Conservation (phyloP, 208 protist species). For the Trichomonas vaginalis region DNA sequence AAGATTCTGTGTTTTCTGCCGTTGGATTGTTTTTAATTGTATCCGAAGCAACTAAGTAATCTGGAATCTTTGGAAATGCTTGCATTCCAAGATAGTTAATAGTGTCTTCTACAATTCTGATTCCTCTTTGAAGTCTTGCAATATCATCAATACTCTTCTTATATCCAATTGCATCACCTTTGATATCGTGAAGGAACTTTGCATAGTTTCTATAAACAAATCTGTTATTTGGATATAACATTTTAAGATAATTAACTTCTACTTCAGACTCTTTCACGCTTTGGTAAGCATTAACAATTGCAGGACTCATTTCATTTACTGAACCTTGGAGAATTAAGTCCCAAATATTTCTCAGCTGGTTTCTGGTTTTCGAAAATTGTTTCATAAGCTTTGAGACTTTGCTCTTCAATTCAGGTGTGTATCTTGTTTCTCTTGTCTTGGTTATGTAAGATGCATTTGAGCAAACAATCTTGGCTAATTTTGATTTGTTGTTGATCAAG, state of each 20-base stretch:
- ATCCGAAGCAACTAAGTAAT: no score
- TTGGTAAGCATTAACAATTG: neutral
- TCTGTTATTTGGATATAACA: neutral
- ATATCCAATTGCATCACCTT: neutral
- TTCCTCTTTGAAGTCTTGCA: neutral
- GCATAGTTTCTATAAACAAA: neutral
- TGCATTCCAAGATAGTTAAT: no score
- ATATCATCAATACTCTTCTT: neutral
- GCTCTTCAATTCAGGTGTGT: neutral
- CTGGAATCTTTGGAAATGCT: no score
- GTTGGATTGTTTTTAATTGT: no score
- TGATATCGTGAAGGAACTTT: neutral
- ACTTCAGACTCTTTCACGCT: neutral
- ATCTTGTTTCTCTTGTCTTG: neutral
- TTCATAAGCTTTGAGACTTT: neutral
- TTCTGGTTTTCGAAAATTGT: neutral
- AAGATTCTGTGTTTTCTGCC: no score
- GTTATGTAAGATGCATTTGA: no score
- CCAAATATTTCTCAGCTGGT: neutral
- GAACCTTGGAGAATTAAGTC: neutral
- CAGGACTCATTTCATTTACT: neutral
- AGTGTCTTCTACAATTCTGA: no score
- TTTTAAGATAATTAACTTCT: neutral
- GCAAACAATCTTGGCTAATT: neutral
- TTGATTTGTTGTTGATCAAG: no score